Conservation (phyloP, 495 filamentous ascomycete species). For the Tuber melanosporum region DNA sequence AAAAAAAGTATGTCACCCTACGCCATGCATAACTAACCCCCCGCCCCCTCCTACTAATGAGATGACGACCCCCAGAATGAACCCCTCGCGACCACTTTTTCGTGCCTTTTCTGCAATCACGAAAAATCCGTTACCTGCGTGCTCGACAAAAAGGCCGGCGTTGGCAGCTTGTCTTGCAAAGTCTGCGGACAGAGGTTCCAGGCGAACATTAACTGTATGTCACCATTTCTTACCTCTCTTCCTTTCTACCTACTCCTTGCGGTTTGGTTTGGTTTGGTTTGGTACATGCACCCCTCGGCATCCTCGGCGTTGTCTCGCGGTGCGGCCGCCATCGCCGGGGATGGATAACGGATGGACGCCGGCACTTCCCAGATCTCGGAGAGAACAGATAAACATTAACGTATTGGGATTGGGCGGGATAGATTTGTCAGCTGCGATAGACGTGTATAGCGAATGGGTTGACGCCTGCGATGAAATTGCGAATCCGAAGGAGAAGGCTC, state of each 20-base stretch:
- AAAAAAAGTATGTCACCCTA: conserved; percentile 59
- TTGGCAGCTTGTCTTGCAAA: conserved; percentile 80
- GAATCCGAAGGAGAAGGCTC: conserved; percentile 53
- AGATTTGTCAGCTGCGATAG: conserved; percentile 84
- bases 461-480: conserved; percentile 86
- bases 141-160: conserved; percentile 81
- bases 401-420: not conserved
- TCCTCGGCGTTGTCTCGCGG: not conserved
- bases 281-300: not conserved
- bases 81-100: conserved; percentile 77
- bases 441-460: conserved; percentile 97
- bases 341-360: conserved; percentile 9
- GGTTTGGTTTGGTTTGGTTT: not conserved
- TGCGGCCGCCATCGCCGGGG: not conserved
- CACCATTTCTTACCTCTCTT: not conserved
- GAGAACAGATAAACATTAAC: not conserved
- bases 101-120: conserved; percentile 98
- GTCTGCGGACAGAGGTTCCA: conserved; percentile 90
- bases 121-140: conserved; percentile 83
- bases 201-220: conserved; percentile 82
- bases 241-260: not conserved
- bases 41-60: conserved; percentile 15
- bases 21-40: conserved; percentile 10
- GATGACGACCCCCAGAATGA: conserved; percentile 56
- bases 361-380: not conserved